Base-by-base conservation (phyloP, 2,329 filamentous ascomycete species). In the Aureobasidium namibiae region DNA sequence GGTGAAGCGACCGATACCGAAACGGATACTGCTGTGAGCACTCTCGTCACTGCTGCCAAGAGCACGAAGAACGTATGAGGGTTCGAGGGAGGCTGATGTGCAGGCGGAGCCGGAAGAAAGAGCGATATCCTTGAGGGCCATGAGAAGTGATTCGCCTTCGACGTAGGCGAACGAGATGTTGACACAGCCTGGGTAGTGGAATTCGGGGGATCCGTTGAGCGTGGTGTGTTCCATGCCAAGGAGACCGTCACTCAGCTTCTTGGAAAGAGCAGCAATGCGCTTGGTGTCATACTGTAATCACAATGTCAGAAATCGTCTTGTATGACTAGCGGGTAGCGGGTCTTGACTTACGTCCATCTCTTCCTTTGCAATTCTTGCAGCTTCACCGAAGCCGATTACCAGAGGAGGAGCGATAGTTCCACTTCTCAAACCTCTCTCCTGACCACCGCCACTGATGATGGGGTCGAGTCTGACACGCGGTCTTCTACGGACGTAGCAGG, bases 121-220 rank as follows among this genome's bases (percentile, higher is more conserved):
- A 0, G 94, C 94, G 74, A 99, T 96, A 67, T 99, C 94, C 76
- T 99, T 99, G 46, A 99, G 78, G 0, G 94, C 94, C 94, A 99
- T 99, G 63, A 99, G 82, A 1, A 99, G 86, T 2, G 94, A 97
- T 75, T 99, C 94, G 65, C 94, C 94, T 75, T 99, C 94, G 4
- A 99, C 91, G 69, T 99, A 99, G 34, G 94, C 92, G 70, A 99
- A 99, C 0, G 94, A 99, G 11, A 99, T 89, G 73, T 99, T 99
- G 62, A 99, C 92, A 67, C 94, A 99, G 63, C 94, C 94, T 1
- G 94, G 91, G 72, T 99, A 99, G 74, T 95, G 95, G 56, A 84
- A 81, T 4, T 87, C 75, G 1, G 86, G 81, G 66, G 94, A 90
- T 53, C 94, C 94, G 69, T 99, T 99, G 67, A 96, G 86, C 9